Conservation (phyloP, 768 basidiomycete species). For the Lenzites betulinus region DNA sequence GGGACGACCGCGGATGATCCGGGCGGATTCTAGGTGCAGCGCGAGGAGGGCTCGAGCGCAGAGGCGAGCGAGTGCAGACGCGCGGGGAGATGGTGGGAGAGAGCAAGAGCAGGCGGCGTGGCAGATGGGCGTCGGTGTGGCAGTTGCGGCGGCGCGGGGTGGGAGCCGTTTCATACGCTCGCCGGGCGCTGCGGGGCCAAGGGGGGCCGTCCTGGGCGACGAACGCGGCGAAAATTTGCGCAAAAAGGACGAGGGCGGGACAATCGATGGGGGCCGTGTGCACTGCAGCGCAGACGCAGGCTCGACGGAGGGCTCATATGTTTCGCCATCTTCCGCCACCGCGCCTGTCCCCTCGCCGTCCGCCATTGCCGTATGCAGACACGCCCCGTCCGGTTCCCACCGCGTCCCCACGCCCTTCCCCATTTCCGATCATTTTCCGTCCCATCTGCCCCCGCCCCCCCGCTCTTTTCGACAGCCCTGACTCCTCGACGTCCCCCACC, state of each 20-base stretch:
- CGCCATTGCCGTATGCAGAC: constrained; percentile 1
- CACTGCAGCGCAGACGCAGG: not conserved
- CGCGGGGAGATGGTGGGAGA: not conserved
- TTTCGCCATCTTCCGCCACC: constrained; percentile 21
- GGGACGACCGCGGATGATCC: constrained; percentile 21
- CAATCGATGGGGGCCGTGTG: not conserved
- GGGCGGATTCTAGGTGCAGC: constrained; percentile 1
- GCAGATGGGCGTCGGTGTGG: constrained; percentile 12
- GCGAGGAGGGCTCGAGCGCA: not conserved
- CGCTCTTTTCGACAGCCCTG: constrained; percentile 4
- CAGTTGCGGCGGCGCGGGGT: not conserved
- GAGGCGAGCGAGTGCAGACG: not conserved
- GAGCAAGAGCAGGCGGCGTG: not conserved
- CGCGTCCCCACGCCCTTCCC: constrained; percentile 3
- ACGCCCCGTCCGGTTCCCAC: constrained; percentile 9
- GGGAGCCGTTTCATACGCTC: not conserved
- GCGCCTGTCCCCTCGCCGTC: constrained; percentile 2
- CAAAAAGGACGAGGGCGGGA: constrained; percentile 5
- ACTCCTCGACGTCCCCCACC: not conserved
- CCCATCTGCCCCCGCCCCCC: constrained; percentile 5
- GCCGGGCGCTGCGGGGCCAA: not conserved
- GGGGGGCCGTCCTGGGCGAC: not conserved
- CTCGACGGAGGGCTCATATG: constrained; percentile 13
- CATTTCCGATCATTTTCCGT: constrained; percentile 23
- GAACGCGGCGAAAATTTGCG: constrained; percentile 5